Evolutionary conservation across 257 asterid species (phyloP), one percentile per base, ranked within the genome.

Genomic region (Ilex asprella): DNA sequence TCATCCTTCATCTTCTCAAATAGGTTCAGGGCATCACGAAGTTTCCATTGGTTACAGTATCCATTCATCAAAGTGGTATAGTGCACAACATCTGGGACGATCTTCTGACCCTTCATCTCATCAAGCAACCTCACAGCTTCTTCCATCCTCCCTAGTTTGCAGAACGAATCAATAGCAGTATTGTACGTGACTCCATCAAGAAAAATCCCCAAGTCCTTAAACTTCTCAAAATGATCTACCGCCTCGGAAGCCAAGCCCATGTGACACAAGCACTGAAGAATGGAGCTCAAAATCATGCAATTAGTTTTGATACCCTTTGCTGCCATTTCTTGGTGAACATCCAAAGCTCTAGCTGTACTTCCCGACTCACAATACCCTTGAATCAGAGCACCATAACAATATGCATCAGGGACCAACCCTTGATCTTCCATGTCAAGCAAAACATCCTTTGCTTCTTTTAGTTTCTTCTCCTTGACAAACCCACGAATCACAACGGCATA

Each of bases 51-150:
- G 39, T 72, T 78, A 59, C 83, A 88, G 60, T 60, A 79, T 30
- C 95, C 95, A 60, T 67, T 74, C 39, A 91, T 84, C 75, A 91
- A 78, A n/a, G 95, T 88, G 73, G 91, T 86, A 70, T 84, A 88
- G 78, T 88, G 86, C 74, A 74, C 66, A 44, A 70, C 67, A 66
- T 88, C 94, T 2, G 83, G 95, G 46, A 61, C 56, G 51, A 88
- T 67, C 69, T 75, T 75, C 78, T 79, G 77, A 66, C 57, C 57
- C 75, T 73, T 86, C 98, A 88, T 91, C 79, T 88, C 98, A 56
- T 81, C 70, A 47, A 88, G 71, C 78, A 91, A 64, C 35, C 63
- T 58, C 58, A 70, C 29, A 39, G 92, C 95, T 69, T 82, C 88
- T 47, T 84, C 86, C 46, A 83, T 64, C 66, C 75, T 72, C 31